Evolutionary conservation across 108 stramenopile species (phyloP), one percentile per base, ranked within the genome.

Genomic region (Stephanodiscus triporus): DNA sequence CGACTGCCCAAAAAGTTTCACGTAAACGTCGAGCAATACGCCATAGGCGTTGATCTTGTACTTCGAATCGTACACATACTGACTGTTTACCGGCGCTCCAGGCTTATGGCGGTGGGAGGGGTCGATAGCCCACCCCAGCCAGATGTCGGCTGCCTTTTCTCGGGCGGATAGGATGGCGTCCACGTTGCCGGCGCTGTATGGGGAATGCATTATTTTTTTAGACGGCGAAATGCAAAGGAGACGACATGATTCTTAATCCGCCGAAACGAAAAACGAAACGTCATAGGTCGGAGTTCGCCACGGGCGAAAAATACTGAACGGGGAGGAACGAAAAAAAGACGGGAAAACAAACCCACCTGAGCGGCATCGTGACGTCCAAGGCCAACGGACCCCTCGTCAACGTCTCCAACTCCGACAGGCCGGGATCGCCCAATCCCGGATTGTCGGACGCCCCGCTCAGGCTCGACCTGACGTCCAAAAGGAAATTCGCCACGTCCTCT

Each of bases 21-120:
- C 48, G 45, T 95, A 91, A 9, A 75, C 66, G 24, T 70, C 73
- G 51, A 90, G 72, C 59, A 91, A 78, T 2, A 87, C 87, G n/a
- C 85, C 80, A 50, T 89, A 95, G 19, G 81, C 72, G 71, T 92
- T 91, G 51, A 82, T 76, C 40, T 83, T 83, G 70, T 82, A 89
- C 64, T 95, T 95, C 32, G 86, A 80, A 71, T 95, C 93, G 70
- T 89, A 89, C 9, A 91, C 92, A 56, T 93, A 93, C 68, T 91
- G 89, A 2, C 76, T 68, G 67, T 91, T 95, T 58, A 95, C 69
- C 19, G 91, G 88, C 9, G 89, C 91, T 0, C 93, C 90, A 0
- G 91, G 90, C 60, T 83, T 72, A 60, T 91, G 90, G 17, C 79
- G 80, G 66, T 91, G 89, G 42, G 72, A 57, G 14, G 83, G 63